Base-by-base conservation (phyloP, 805 yeast species). In the Metschnikowia chrysomelidarum region DNA sequence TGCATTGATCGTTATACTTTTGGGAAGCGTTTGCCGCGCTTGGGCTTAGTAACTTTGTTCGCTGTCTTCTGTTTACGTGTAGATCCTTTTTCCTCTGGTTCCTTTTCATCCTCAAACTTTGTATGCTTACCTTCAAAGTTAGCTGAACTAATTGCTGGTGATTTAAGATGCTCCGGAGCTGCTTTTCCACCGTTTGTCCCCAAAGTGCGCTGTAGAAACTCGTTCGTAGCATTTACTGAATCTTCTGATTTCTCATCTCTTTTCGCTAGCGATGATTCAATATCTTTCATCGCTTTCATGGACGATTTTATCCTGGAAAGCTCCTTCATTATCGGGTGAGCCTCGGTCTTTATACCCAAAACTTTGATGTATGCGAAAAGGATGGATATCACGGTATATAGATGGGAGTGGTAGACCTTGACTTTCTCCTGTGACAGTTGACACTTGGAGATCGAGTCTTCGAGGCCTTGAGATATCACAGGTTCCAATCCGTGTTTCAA, bases 261-360 rank as follows among this genome's bases (percentile, higher is more conserved):
- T 38, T 52, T 43, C 21, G 48, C 34, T 7, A 23, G 24, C 46
- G 46, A 41, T 5, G 41, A 42, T 14, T 62, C 64, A 4, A 68
- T 55, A 3, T 53, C 63, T 46, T 76, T 76, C 23, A 75, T 69
- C 50, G 78, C 69, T 24, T 70, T 70, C 78, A 83, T 81, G 46
- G 81, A 82, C n/a, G 67, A 51, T 54, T 82, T 83, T 25, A 85
- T 80, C 42, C 88, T 66, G 6, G 64, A 68, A 34, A 86, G 62
- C 50, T 84, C 94, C 19, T 62, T 62, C 79, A 80, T 77, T 14
- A 87, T 73, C 2, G 82, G 79, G 46, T 82, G 87, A 5, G 59
- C 54, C 8, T 67, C 69, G 1, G 81, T 73, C 38, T 79, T 75
- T 11, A 68, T 56, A 1, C 91, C 91, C 11, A 60, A 60, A 0